These are phyloP conservation scores for Acanthochlamys bracteata DNA, from an alignment of 106 monocot species.

Conservation along the genomic window DNA sequence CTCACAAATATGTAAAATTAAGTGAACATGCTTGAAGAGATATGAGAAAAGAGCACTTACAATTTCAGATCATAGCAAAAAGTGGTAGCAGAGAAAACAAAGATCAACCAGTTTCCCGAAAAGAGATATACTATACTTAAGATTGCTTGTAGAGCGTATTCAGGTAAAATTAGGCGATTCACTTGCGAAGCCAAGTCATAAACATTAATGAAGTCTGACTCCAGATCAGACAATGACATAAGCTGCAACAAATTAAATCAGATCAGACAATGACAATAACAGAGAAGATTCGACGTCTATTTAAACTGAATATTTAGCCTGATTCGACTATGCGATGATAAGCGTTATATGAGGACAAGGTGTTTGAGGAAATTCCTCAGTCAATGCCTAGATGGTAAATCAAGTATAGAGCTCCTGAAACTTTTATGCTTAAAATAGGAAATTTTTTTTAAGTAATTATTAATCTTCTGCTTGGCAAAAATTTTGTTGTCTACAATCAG, in stretches of 20 bases:
- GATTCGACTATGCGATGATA: background rate
- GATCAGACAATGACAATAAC: background rate
- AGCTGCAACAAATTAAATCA: conserved; percentile 40
- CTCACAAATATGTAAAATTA: background rate
- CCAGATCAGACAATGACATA: conserved; percentile 72
- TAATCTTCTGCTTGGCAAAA: too few relatives aligned
- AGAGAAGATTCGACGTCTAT: background rate
- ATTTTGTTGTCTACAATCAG: too few relatives aligned
- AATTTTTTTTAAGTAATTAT: too few relatives aligned
- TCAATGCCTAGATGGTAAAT: too few relatives aligned
- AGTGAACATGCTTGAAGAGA: background rate
- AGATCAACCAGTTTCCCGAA: conserved; percentile 69
- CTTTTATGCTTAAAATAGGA: too few relatives aligned
- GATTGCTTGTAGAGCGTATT: conserved; percentile 57
- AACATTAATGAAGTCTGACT: conserved; percentile 81
- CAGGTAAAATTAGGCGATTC: conserved; percentile 61
- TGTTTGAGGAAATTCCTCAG: too few relatives aligned
- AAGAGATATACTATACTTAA: conserved; percentile 57
- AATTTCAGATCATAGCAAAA: conserved; percentile 59
- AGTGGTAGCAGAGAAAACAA: conserved; percentile 40
- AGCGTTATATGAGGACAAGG: background rate
- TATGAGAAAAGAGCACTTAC: conserved; percentile 32
- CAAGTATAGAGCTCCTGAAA: too few relatives aligned
- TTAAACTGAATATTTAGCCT: background rate
- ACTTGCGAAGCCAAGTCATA: conserved; percentile 66